phyloP scores from a whole-genome alignment of 805 yeast species.

The Ascoidea asiatica region DNA sequence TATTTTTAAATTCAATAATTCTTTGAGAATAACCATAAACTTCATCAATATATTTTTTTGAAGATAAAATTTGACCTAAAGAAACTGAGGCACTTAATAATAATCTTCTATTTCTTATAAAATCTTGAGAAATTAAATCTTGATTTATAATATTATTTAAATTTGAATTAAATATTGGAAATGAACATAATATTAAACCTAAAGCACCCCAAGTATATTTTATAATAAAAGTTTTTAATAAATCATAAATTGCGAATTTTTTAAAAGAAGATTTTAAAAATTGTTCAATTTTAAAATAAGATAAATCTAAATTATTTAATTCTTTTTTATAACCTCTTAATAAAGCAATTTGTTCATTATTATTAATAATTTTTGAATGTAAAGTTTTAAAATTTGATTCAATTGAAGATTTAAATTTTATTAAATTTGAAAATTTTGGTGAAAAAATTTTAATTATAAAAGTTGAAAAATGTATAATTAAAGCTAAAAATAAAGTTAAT shows the following conservation, averaged over 20 bases:
- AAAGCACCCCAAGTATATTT: slow-evolving; percentile 96
- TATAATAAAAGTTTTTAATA: slow-evolving; percentile 77
- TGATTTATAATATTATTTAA: slow-evolving; percentile 16
- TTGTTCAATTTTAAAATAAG: slow-evolving; percentile 69
- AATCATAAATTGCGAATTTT: slow-evolving; percentile 63
- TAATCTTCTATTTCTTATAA: slow-evolving; percentile 78
- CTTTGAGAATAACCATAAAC: slow-evolving; percentile 72
- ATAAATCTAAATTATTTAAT: slow-evolving; percentile 58
- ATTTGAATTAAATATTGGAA: slow-evolving; percentile 67
- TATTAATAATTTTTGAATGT: slow-evolving; percentile 69
- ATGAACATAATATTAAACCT: slow-evolving; percentile 75
- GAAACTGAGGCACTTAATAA: slow-evolving; percentile 78
- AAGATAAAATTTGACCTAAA: slow-evolving; percentile 72
- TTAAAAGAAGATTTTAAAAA: slow-evolving; percentile 68
- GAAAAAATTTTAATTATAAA: slow-evolving; percentile 59
- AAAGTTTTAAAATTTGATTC: slow-evolving; percentile 78
- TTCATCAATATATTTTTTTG: slow-evolving; percentile 75
- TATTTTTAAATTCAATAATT: slow-evolving; percentile 54
- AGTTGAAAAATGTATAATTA: slow-evolving; percentile 73
- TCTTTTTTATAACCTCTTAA: slow-evolving; percentile 74
- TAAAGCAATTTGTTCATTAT: slow-evolving; percentile 79
- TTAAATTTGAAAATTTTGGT: slow-evolving; percentile 79
- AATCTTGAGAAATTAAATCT: slow-evolving; percentile 17
- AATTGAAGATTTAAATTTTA: slow-evolving; percentile 59
- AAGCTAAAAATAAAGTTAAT: slow-evolving; percentile 65